Evolutionary conservation across 78 protist genomes (phyloP).

Genomic region (Dictyostelium capitatum): DNA sequence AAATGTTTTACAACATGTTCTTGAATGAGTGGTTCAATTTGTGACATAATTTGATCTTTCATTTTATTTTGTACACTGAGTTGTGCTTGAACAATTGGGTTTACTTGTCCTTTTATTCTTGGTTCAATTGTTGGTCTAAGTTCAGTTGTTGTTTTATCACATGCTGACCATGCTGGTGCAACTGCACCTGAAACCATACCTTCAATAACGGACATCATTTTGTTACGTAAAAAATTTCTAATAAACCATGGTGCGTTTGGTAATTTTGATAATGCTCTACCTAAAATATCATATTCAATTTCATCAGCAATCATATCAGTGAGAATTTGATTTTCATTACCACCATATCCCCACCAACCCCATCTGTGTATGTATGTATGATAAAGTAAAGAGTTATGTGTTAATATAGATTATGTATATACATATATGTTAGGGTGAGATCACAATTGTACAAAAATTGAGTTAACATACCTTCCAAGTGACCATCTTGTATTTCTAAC

Average conservation of each 20-base stretch:
- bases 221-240: constrained; percentile 11
- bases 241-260: constrained; percentile 45
- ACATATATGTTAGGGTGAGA: too few relatives aligned
- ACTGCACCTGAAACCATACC: constrained; percentile 38
- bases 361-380: too few relatives aligned
- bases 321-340: constrained; percentile 49
- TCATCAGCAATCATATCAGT: constrained; percentile 39
- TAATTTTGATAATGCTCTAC: constrained; percentile 29
- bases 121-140: constrained; percentile 30
- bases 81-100: constrained; percentile 28
- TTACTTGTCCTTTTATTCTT: constrained; percentile 12
- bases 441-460: too few relatives aligned
- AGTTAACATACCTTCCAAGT: too few relatives aligned
- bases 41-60: background rate
- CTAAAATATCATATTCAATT: constrained; percentile 28
- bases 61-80: constrained; percentile 12
- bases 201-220: constrained; percentile 10
- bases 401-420: too few relatives aligned
- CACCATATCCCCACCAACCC: constrained; percentile 69
- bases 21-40: constrained; percentile 22
- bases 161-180: constrained; percentile 36
- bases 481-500: constrained; percentile 53
- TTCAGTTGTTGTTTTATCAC: constrained; percentile 14
- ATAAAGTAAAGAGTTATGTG: too few relatives aligned
- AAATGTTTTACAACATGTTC: constrained; percentile 24